Conservation (phyloP, 257 asterid species). For the Scutellaria baicalensis region DNA sequence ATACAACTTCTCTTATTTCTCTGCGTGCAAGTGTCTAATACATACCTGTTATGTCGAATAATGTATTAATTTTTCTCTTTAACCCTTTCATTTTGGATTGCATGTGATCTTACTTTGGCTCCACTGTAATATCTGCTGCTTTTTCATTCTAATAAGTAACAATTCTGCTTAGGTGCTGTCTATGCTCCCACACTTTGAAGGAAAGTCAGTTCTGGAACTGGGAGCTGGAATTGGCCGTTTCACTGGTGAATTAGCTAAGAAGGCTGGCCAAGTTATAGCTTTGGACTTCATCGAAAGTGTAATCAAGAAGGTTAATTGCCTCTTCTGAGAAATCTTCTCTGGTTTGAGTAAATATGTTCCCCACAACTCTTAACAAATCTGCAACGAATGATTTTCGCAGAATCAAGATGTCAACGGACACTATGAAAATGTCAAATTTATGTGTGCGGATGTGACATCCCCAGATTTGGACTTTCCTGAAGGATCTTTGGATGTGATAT, state of each 20-base stretch:
- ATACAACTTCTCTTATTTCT: background rate
- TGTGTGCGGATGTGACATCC: slow-evolving; percentile 93
- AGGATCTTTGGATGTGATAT: slow-evolving; percentile 73
- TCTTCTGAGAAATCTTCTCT: background rate
- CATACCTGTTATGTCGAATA: background rate
- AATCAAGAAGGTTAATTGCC: slow-evolving; percentile 60
- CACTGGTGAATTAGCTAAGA: slow-evolving; percentile 78
- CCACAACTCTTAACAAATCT: background rate
- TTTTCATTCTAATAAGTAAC: background rate
- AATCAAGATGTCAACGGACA: slow-evolving; percentile 66
- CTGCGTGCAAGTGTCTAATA: background rate
- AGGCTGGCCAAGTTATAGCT: slow-evolving; percentile 67
- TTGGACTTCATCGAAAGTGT: slow-evolving; percentile 83
- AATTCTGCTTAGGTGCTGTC: slow-evolving; percentile 56
- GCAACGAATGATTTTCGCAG: slow-evolving; percentile 32
- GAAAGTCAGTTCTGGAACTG: slow-evolving; percentile 79
- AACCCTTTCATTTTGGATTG: background rate
- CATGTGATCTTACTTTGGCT: background rate
- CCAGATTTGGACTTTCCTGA: slow-evolving; percentile 61
- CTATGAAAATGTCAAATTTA: slow-evolving; percentile 60
- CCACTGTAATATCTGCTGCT: background rate
- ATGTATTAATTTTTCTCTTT: background rate
- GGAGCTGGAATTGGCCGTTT: slow-evolving; percentile 99
- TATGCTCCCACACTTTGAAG: slow-evolving; percentile 75
- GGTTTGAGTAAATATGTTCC: background rate